These are phyloP conservation scores for Solanum gracilifrons DNA, from an alignment of 257 asterid species.

Conservation along the genomic window DNA sequence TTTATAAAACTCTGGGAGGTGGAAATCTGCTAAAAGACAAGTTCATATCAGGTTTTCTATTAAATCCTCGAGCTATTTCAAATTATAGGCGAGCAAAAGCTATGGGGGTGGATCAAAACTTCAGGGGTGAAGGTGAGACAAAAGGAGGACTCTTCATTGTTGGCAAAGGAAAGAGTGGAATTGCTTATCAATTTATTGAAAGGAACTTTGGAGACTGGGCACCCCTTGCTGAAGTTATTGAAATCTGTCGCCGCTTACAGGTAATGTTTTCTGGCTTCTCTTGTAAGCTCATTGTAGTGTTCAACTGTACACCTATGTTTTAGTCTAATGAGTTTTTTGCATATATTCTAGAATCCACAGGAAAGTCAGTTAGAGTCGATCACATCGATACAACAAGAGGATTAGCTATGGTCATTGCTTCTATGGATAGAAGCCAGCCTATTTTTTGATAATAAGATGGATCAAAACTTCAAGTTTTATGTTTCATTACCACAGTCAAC, in stretches of 20 bases:
- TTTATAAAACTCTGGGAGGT: conserved; percentile 81
- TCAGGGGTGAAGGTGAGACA: conserved; percentile 74
- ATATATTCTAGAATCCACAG: conserved; percentile 14
- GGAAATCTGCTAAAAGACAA: conserved; percentile 74
- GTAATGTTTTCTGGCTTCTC: conserved; percentile 20
- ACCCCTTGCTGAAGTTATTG: conserved; percentile 62
- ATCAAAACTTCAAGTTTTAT: not conserved
- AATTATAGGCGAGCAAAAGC: conserved; percentile 72
- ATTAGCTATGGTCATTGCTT: not conserved
- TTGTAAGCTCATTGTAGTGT: not conserved
- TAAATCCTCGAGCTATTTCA: conserved; percentile 74
- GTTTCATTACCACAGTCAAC: not conserved
- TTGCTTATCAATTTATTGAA: conserved; percentile 76
- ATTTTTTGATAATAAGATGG: not conserved
- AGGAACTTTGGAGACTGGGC: conserved; percentile 92
- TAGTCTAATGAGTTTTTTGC: conserved; percentile 4
- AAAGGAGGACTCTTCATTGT: conserved; percentile 75
- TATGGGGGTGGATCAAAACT: conserved; percentile 46
- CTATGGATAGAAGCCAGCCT: not conserved
- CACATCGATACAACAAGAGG: not conserved
- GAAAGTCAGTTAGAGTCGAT: conserved; percentile 2
- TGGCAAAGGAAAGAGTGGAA: conserved; percentile 66
- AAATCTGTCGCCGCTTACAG: conserved; percentile 65
- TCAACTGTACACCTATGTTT: not conserved
- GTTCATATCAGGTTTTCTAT: conserved; percentile 66